These are phyloP conservation scores for Chlamydomonas sp. DNA, from an alignment of 139 green algal species.

Conservation along the genomic window DNA sequence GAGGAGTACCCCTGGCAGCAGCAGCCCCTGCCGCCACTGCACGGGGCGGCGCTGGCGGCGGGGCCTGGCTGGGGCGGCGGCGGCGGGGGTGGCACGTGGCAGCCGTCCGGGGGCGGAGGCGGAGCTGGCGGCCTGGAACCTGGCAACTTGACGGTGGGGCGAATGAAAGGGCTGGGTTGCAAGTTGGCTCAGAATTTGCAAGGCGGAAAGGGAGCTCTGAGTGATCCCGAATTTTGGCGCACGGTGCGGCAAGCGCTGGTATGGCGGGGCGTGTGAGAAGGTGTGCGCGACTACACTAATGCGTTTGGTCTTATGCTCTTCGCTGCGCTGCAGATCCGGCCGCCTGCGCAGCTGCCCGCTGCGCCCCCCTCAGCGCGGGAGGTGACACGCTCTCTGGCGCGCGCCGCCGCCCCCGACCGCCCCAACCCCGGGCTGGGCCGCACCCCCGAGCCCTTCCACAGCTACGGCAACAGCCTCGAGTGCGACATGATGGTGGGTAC, in stretches of 20 bases:
- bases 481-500: constrained; percentile 51
- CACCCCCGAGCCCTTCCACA: constrained; percentile 42
- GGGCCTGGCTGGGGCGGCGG: neutral
- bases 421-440: neutral
- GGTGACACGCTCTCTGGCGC: neutral
- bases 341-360: neutral
- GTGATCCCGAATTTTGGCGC: neutral
- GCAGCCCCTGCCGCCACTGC: constrained; percentile 5
- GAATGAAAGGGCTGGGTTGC: no score
- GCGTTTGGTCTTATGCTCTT: no score
- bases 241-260: neutral
- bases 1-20: constrained; percentile 48
- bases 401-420: no score
- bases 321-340: neutral
- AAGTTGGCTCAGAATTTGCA: no score
- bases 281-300: no score
- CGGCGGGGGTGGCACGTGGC: neutral
- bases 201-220: neutral
- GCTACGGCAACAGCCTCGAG: constrained; percentile 34
- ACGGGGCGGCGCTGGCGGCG: constrained; percentile 16
- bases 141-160: no score
- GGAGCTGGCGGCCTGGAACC: no score
- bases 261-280: no score
- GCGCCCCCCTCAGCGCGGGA: constrained; percentile 12
- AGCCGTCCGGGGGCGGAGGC: no score